Conservation (phyloP, 1,139 yeast genomes). For the Taphrina wiesneri region DNA sequence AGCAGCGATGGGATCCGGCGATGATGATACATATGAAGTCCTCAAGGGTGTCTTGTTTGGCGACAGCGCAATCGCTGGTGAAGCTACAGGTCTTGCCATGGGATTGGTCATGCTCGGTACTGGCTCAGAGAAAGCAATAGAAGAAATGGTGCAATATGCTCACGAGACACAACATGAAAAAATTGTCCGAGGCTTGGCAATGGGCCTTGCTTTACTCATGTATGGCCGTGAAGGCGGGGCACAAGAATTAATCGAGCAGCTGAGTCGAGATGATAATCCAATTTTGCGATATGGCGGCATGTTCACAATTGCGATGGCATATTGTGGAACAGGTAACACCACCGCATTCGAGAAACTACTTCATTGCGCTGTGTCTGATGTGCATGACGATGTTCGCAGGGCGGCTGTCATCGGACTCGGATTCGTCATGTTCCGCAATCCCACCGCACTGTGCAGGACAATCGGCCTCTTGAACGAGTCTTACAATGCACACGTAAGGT, state of each 20-base stretch:
- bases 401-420: slow-evolving; percentile 95
- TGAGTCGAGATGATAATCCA: slow-evolving; percentile 75
- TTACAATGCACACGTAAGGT: slow-evolving; percentile 96
- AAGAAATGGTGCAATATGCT: slow-evolving; percentile 87
- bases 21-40: slow-evolving; percentile 73
- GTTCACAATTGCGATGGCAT: slow-evolving; percentile 88
- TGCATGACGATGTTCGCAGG: slow-evolving; percentile 94
- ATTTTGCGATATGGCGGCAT: slow-evolving; percentile 95
- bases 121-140: slow-evolving; percentile 69
- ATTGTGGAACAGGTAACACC: slow-evolving; percentile 94
- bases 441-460: slow-evolving; percentile 91
- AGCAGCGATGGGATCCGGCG: slow-evolving; percentile 92
- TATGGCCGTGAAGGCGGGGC: slow-evolving; percentile 86
- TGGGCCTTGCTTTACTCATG: slow-evolving; percentile 83
- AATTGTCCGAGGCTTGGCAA: slow-evolving; percentile 84
- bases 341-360: slow-evolving; percentile 79
- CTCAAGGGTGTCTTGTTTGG: slow-evolving; percentile 81
- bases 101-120: slow-evolving; percentile 95
- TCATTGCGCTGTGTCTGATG: slow-evolving; percentile 94
- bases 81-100: slow-evolving; percentile 95
- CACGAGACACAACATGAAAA: slow-evolving; percentile 96
- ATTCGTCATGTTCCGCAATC: slow-evolving; percentile 83
- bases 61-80: slow-evolving; percentile 93
- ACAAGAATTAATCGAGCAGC: slow-evolving; percentile 64
- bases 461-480: slow-evolving; percentile 91